These are phyloP conservation scores for Aspergillus bridgeri DNA, from an alignment of 495 filamentous ascomycete genomes.

Conservation along the genomic window DNA sequence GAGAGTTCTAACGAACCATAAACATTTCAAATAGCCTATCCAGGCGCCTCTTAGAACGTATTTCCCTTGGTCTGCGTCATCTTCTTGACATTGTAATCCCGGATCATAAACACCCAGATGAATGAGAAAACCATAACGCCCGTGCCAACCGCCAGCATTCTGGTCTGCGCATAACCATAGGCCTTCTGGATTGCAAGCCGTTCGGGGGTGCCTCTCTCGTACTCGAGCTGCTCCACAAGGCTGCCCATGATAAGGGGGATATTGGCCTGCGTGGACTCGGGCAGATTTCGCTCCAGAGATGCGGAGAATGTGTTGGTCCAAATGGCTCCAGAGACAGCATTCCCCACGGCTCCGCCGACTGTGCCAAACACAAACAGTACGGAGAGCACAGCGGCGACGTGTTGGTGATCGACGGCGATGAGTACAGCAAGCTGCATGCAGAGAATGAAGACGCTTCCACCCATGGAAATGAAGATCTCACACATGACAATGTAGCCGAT, in stretches of 20 bases:
- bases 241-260: constrained; percentile 48
- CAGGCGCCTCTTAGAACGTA: constrained; percentile 30
- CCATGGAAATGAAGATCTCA: constrained; percentile 68
- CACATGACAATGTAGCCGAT: constrained; percentile 70
- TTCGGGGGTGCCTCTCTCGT: constrained; percentile 44
- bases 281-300: constrained; percentile 53
- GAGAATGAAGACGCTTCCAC: constrained; percentile 57
- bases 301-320: constrained; percentile 60
- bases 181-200: constrained; percentile 51
- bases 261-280: constrained; percentile 35
- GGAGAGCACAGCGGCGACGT: constrained; percentile 64
- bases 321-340: constrained; percentile 59
- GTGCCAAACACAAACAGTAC: constrained; percentile 57
- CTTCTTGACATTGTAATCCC: constrained; percentile 54
- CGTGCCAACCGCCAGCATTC: constrained; percentile 50
- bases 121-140: constrained; percentile 45
- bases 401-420: constrained; percentile 60
- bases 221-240: constrained; percentile 48
- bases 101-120: constrained; percentile 45
- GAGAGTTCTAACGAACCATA: no score
- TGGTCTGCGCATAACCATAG: constrained; percentile 54
- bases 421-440: constrained; percentile 65
- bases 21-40: no score
- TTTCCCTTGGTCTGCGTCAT: constrained; percentile 38
- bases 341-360: constrained; percentile 65